A percentile compares a stretch with the other conserved stretches of the same genome.
Conservation (phyloP, 441 rosid genomes). For the Pelargonium exstipulatum region DNA sequence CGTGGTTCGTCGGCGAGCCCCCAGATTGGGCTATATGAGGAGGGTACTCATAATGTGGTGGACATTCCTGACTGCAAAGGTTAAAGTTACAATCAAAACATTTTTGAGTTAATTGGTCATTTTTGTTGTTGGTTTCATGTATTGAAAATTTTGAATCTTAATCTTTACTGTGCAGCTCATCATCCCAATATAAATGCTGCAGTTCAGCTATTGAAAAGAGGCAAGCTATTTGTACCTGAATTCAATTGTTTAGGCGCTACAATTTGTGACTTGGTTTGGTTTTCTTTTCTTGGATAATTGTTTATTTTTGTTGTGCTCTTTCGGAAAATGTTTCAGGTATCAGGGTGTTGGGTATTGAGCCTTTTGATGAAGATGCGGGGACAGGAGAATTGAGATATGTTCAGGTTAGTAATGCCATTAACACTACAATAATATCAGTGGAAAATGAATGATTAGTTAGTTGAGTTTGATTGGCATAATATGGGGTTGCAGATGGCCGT, state of each 20-base stretch:
- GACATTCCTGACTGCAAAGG: slow-evolving; percentile 89
- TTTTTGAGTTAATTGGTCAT: neutral
- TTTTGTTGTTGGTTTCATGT: neutral
- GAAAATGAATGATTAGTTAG: too few relatives aligned
- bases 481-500: slow-evolving; percentile 69
- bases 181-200: slow-evolving; percentile 86
- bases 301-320: neutral
- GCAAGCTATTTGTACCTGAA: neutral
- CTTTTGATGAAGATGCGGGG: slow-evolving; percentile 73
- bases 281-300: neutral
- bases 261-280: neutral
- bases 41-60: slow-evolving; percentile 75
- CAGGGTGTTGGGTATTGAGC: slow-evolving; percentile 52
- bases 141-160: slow-evolving; percentile 14
- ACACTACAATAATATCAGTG: too few relatives aligned
- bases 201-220: slow-evolving; percentile 59
- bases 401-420: slow-evolving; percentile 45
- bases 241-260: too few relatives aligned
- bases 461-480: neutral
- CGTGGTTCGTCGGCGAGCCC: slow-evolving; percentile 63
- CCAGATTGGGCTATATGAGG: slow-evolving; percentile 77
- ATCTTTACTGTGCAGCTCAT: slow-evolving; percentile 54
- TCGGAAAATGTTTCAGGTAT: slow-evolving; percentile 42
- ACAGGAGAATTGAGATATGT: slow-evolving; percentile 85
- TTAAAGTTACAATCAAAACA: slow-evolving; percentile 9